A percentile compares a stretch with the other conserved stretches of the same genome.
These are phyloP conservation scores for Yamadazyma mexicana DNA, from an alignment of 1,139 yeast genomes.

Conservation along the genomic window DNA sequence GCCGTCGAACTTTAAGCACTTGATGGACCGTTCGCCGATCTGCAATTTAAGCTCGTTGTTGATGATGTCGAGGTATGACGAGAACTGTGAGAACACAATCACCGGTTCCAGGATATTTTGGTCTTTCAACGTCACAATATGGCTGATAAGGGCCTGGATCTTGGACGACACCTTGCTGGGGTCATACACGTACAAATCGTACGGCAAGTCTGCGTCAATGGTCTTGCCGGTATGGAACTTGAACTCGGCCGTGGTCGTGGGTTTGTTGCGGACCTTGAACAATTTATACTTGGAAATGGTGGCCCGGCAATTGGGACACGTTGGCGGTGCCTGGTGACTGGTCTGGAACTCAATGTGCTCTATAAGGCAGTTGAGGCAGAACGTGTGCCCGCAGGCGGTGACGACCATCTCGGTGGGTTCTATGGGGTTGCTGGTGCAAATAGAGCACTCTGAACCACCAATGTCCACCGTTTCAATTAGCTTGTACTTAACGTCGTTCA, in stretches of 20 bases:
- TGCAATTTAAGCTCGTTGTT: conserved; percentile 56
- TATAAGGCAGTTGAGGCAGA: conserved; percentile 71
- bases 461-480: conserved; percentile 24
- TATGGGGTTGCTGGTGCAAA: conserved; percentile 72
- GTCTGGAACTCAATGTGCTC: conserved; percentile 62
- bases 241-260: conserved; percentile 31
- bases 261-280: conserved; percentile 36
- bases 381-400: conserved; percentile 81
- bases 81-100: conserved; percentile 90
- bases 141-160: conserved; percentile 65
- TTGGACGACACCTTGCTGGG: conserved; percentile 68
- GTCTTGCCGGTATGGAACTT: conserved; percentile 31
- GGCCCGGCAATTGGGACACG: conserved; percentile 64
- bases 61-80: conserved; percentile 76
- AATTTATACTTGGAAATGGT: conserved; percentile 43
- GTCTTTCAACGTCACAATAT: conserved; percentile 52
- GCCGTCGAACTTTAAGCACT: conserved; percentile 75
- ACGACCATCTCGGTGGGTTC: conserved; percentile 55
- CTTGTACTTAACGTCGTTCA: conserved; percentile 28
- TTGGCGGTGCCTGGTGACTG: conserved; percentile 20
- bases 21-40: conserved; percentile 21
- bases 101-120: conserved; percentile 67
- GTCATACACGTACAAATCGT: conserved; percentile 43
- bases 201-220: conserved; percentile 23
- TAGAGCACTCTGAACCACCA: conserved; percentile 72